A percentile compares a stretch with the other conserved stretches of the same genome.
phyloP scores from a whole-genome alignment of 345 rosid genomes.

The Hibiscus trionum region DNA sequence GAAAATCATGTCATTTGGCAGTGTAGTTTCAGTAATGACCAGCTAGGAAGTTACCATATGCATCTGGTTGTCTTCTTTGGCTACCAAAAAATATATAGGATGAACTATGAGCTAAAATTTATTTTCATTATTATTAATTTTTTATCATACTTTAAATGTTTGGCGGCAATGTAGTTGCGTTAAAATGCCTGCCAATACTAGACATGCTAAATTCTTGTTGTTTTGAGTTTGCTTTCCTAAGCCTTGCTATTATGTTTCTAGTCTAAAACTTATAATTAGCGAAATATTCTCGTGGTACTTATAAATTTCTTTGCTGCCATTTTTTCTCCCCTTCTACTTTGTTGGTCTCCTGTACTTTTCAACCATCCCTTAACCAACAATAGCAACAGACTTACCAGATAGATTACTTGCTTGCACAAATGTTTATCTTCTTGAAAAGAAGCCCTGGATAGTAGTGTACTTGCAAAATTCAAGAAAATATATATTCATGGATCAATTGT shows the following conservation, averaged over 20 bases:
- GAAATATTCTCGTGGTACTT: not conserved
- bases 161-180: not conserved
- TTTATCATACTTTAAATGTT: not conserved
- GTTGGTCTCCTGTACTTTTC: not conserved
- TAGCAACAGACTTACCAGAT: not conserved
- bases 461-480: not conserved
- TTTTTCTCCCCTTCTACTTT: not conserved
- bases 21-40: not conserved
- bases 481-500: constrained; percentile 5
- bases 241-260: not conserved
- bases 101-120: not conserved
- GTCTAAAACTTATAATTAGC: not conserved
- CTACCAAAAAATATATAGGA: not conserved
- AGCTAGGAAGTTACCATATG: not conserved
- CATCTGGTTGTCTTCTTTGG: not conserved
- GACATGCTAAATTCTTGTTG: not conserved
- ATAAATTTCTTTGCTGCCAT: not conserved
- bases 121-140: not conserved
- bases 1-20: not conserved
- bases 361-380: not conserved
- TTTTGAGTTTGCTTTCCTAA: not conserved
- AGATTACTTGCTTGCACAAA: not conserved
- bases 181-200: not conserved
- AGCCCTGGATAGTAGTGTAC: constrained; percentile 5
- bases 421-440: constrained; percentile 5